Evolutionary conservation across 495 filamentous ascomycete genomes (phyloP).

Genomic region (Trypethelium eluteriae): DNA sequence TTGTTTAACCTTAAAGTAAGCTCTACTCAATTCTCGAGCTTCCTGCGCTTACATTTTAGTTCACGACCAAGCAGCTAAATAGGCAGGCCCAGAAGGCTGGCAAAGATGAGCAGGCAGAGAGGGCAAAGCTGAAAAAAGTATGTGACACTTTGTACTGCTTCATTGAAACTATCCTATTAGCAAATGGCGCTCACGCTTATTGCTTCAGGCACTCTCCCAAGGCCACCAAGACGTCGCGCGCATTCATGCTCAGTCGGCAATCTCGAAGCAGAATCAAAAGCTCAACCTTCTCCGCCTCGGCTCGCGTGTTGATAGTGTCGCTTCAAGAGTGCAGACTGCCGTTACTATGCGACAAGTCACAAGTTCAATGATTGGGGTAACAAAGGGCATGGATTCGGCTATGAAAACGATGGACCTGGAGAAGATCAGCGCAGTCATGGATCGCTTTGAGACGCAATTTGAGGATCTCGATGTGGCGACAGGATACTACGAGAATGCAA

Average conservation of each 20-base stretch:
- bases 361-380: constrained; percentile 56
- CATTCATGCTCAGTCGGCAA: constrained; percentile 77
- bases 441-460: constrained; percentile 74
- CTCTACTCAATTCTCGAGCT: constrained; percentile 12
- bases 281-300: constrained; percentile 54
- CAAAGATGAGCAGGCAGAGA: constrained; percentile 73
- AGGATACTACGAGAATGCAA: constrained; percentile 77
- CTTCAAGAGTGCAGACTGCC: constrained; percentile 55
- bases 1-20: constrained; percentile 57
- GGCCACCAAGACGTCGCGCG: constrained; percentile 69
- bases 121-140: constrained; percentile 76
- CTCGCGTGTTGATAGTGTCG: constrained; percentile 56
- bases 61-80: constrained; percentile 77
- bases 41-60: constrained; percentile 40
- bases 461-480: constrained; percentile 78
- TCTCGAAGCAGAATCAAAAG: constrained; percentile 66
- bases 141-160: not conserved
- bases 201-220: constrained; percentile 48
- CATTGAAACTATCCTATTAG: not conserved
- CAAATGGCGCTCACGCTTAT: not conserved
- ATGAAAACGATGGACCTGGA: constrained; percentile 67
- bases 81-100: constrained; percentile 72
- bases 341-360: constrained; percentile 61
- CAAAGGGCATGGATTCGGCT: constrained; percentile 56
- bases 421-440: constrained; percentile 58